These are phyloP conservation scores for Naganishia antarctica DNA, from an alignment of 768 basidiomycete species.

Conservation along the genomic window DNA sequence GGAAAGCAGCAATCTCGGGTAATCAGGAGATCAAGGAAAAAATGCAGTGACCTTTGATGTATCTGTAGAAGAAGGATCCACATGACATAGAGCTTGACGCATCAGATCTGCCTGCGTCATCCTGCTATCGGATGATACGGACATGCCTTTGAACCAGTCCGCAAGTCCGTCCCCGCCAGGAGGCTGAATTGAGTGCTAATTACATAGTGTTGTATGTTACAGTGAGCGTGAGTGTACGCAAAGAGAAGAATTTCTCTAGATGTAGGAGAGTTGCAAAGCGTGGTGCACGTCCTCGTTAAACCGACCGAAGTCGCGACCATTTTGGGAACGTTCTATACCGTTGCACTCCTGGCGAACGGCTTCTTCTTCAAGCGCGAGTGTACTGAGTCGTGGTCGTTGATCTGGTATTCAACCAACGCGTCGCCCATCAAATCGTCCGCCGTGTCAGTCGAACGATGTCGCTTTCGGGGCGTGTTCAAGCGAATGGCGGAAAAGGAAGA, in stretches of 20 bases:
- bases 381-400: too few species aligned
- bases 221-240: neutral
- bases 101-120: too few species aligned
- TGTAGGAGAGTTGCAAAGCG: too few species aligned
- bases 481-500: neutral
- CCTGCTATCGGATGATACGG: too few species aligned
- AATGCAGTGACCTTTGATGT: too few species aligned
- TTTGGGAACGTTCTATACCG: neutral
- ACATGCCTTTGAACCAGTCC: too few species aligned
- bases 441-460: neutral
- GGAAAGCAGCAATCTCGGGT: neutral
- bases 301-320: neutral
- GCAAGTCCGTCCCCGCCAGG: too few species aligned
- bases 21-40: neutral
- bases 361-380: slow-evolving; percentile 1
- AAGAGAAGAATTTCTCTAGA: neutral
- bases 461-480: neutral
- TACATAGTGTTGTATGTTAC: neutral
- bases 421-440: neutral
- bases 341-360: neutral
- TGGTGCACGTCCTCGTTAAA: too few species aligned
- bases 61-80: too few species aligned
- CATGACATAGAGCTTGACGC: too few species aligned
- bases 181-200: too few species aligned
- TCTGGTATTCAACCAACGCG: neutral